Evolutionary conservation across 2,329 filamentous ascomycete species (phyloP).

Genomic region (Microdochium trichocladiopsis): DNA sequence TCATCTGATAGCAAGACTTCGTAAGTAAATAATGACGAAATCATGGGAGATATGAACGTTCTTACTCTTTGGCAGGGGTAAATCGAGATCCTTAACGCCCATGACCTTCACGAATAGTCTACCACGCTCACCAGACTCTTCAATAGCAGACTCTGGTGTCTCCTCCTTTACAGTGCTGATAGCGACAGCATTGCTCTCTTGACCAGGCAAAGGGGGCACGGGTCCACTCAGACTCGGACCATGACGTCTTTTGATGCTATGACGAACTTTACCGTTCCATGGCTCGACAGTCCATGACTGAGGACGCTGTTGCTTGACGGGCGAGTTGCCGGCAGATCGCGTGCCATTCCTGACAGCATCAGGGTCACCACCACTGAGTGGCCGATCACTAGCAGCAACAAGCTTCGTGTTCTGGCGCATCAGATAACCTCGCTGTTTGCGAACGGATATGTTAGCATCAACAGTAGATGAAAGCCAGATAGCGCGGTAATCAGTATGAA

Average conservation of each 20-base stretch:
- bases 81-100: conserved; percentile 89
- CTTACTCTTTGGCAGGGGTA: conserved; percentile 86
- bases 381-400: conserved; percentile 79
- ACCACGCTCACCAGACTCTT: conserved; percentile 81
- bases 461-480: conserved; percentile 9
- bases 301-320: conserved; percentile 69
- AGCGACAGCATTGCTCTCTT: conserved; percentile 69
- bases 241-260: conserved; percentile 54
- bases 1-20: conserved; percentile 51
- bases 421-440: conserved; percentile 87
- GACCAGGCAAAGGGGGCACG: conserved; percentile 78
- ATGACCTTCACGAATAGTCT: conserved; percentile 98
- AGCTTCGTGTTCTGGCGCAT: conserved; percentile 99
- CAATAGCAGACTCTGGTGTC: conserved; percentile 46
- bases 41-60: conserved; percentile 10
- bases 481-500: conserved; percentile 11
- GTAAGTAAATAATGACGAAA: conserved; percentile 8
- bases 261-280: conserved; percentile 78
- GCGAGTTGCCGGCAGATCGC: conserved; percentile 60
- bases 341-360: conserved; percentile 44
- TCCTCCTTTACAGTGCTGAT: conserved; percentile 66
- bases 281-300: conserved; percentile 96
- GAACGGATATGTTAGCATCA: conserved; percentile 52
- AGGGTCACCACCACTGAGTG: conserved; percentile 27
- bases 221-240: conserved; percentile 44